Conservation (phyloP, 2,329 filamentous ascomycete genomes). For the Bipolaris oryzae region DNA sequence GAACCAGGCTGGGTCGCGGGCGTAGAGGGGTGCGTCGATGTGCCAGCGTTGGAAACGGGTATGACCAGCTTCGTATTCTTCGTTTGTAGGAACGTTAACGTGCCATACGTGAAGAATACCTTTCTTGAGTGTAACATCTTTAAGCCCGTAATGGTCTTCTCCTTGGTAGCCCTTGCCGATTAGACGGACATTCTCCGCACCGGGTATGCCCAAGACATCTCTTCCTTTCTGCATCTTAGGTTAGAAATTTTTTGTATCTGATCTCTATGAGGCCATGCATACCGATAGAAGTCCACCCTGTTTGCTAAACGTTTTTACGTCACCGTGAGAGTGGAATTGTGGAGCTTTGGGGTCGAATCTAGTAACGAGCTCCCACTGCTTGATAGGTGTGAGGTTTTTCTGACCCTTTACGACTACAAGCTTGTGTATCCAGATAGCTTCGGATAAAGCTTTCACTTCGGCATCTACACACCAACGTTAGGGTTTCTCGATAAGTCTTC, state of each 20-base stretch:
- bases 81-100: conserved; percentile 50
- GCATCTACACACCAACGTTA: background rate
- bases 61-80: conserved; percentile 53
- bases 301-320: conserved; percentile 51
- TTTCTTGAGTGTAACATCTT: conserved; percentile 42
- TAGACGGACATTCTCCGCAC: conserved; percentile 53
- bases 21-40: conserved; percentile 56
- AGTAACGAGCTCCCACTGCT: conserved; percentile 55
- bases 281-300: conserved; percentile 52
- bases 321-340: conserved; percentile 52
- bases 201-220: conserved; percentile 40
- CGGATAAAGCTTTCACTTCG: conserved; percentile 1
- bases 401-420: conserved; percentile 54
- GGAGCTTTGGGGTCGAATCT: conserved; percentile 53
- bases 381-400: conserved; percentile 48
- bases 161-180: conserved; percentile 57
- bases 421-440: conserved; percentile 54
- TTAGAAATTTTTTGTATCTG: too few species aligned
- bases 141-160: conserved; percentile 53
- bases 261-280: conserved; percentile 14
- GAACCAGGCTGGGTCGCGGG: conserved; percentile 51
- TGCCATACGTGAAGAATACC: conserved; percentile 50
- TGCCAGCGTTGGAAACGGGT: conserved; percentile 58
- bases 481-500: too few species aligned
- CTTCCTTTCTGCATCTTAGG: background rate